Percentiles rank a stretch among this genome's conserved stretches.
These are phyloP conservation scores for Debaryomyces sp. DNA, from an alignment of 1,139 yeast genomes.

Conservation along the genomic window DNA sequence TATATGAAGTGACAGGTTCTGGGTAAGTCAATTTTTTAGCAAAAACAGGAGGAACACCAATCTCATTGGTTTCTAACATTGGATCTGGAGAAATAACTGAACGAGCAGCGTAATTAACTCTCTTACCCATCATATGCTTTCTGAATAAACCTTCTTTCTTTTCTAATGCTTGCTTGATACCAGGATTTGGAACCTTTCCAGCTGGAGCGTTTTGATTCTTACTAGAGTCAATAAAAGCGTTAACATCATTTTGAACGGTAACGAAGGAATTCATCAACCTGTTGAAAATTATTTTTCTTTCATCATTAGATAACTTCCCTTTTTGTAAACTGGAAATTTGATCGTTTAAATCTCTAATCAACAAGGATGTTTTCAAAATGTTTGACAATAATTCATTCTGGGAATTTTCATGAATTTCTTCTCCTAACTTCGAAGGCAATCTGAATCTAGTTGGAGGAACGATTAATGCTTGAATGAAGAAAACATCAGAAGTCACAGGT, in stretches of 20 bases:
- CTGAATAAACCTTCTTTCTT: conserved; percentile 98
- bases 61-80: conserved; percentile 93
- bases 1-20: conserved; percentile 96
- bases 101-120: conserved; percentile 98
- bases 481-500: conserved; percentile 75
- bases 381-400: conserved; percentile 87
- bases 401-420: conserved; percentile 90
- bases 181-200: conserved; percentile 82
- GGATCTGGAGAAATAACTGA: conserved; percentile 99
- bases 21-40: conserved; percentile 96
- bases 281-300: conserved; percentile 77
- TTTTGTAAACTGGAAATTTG: conserved; percentile 65
- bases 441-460: conserved; percentile 98
- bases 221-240: conserved; percentile 89
- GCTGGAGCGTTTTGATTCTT: conserved; percentile 76
- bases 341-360: conserved; percentile 87
- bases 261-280: conserved; percentile 95
- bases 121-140: conserved; percentile 99
- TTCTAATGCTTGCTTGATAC: conserved; percentile 96
- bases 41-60: conserved; percentile 98
- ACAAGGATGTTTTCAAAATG: conserved; percentile 74
- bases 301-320: conserved; percentile 61
- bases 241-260: conserved; percentile 91
- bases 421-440: conserved; percentile 93
- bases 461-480: conserved; percentile 82